Evolutionary conservation across 2,329 filamentous ascomycete species (phyloP), one percentile per base, ranked within the genome.

Genomic region (Colletotrichum caudatum): DNA sequence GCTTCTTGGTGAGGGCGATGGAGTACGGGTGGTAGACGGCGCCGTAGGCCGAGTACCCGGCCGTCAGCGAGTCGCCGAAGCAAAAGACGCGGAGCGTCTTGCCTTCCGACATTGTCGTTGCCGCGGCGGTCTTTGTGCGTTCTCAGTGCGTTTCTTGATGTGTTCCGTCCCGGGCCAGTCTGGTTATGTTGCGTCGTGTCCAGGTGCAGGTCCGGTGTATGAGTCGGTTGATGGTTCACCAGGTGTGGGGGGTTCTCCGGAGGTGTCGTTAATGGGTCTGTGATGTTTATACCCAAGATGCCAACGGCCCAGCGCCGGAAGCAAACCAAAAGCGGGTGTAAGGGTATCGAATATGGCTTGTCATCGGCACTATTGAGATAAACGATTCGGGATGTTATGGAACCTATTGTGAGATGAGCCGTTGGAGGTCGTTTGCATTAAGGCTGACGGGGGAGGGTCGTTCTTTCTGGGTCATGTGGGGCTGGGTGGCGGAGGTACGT

Each of bases 1-100:
- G 81, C 69, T 82, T 83, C 64, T 84, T 77, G 71, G 81, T 76
- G 18, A 92, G 81, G 67, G 81, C 82, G 33, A 78, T 76, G 7
- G 84, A 83, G 80, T 92, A 92, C 0, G 90, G 89, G 71, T 88
- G 84, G 56, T 81, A 82, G 62, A 72, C 77, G 18, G 80, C 62
- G 26, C 86, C 87, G 57, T 74, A 80, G 69, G 74, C 64, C 39
- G 83, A 81, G 77, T 82, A 90, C 53, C 90, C 90, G 16, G 83
- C 84, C 7, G 90, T 92, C 57, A 92, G 85, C 50, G 88, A 91
- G 83, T 91, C 85, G 78, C 90, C 90, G 78, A 91, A 89, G 82
- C 89, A 91, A 72, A 91, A 85, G 76, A 91, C 86, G 76, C 85
- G 83, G 37, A 90, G 81, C 39, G 81, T 72, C 65, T 58, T 65